Conservation (phyloP, 257 asterid genomes). For the Mitragyna speciosa region DNA sequence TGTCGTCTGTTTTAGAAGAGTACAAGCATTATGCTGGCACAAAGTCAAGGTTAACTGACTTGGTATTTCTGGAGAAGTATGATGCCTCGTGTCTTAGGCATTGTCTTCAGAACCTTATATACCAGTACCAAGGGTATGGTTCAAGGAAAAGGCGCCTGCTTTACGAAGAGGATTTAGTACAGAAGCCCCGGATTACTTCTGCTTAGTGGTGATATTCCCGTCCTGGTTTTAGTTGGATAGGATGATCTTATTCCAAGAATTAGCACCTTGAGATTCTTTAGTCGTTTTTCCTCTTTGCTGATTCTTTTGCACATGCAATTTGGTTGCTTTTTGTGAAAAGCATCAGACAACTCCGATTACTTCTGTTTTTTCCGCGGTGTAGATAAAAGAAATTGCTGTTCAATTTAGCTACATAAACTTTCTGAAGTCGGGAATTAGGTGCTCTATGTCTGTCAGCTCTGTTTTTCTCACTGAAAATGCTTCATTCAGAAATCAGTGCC, state of each 20-base stretch:
- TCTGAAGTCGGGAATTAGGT: not conserved
- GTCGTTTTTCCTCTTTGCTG: not conserved
- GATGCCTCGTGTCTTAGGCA: constrained; percentile 39
- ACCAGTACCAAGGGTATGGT: constrained; percentile 44
- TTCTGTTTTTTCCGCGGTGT: not conserved
- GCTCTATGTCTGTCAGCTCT: not conserved
- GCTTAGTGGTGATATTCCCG: constrained; percentile 20
- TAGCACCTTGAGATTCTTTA: constrained; percentile 13
- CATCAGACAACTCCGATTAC: not conserved
- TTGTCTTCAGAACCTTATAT: constrained; percentile 42
- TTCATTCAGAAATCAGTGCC: not conserved
- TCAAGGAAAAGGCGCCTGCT: constrained; percentile 42
- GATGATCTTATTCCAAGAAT: constrained; percentile 11
- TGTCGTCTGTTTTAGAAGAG: constrained; percentile 42
- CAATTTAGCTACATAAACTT: not conserved
- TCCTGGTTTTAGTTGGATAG: constrained; percentile 14
- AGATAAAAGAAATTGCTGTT: not conserved
- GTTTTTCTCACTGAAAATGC: not conserved
- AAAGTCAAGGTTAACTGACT: constrained; percentile 42
- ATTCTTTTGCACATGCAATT: constrained; percentile 15
- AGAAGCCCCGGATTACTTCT: constrained; percentile 38
- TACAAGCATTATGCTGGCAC: constrained; percentile 41
- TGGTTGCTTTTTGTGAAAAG: constrained; percentile 2
- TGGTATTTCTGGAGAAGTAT: constrained; percentile 36
- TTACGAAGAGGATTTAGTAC: constrained; percentile 35